A percentile compares a stretch with the other conserved stretches of the same genome.
Evolutionary conservation across 2,329 filamentous ascomycete species (phyloP).

Genomic region (Cladophialophora exuberans): DNA sequence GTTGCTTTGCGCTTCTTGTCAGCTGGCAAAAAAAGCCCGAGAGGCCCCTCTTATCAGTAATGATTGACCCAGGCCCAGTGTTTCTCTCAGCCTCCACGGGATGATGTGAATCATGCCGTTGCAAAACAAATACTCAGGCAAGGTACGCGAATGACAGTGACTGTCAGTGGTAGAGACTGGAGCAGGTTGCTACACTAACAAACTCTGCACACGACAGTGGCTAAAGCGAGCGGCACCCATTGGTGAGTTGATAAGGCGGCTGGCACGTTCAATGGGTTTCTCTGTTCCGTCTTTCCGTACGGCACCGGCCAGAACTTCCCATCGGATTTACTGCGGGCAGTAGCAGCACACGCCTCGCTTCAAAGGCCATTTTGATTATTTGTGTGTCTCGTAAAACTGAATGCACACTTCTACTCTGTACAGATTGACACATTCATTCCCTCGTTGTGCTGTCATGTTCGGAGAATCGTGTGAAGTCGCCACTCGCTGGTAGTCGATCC

Average conservation of each 20-base stretch:
- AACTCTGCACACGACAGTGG: neutral
- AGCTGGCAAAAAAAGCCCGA: too few species aligned
- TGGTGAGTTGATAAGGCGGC: neutral
- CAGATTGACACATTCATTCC: too few species aligned
- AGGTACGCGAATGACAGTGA: neutral
- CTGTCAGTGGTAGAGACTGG: neutral
- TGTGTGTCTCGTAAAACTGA: too few species aligned
- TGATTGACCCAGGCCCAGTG: neutral
- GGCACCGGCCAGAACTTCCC: too few species aligned
- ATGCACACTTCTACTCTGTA: too few species aligned
- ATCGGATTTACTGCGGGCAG: too few species aligned
- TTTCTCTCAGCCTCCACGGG: neutral
- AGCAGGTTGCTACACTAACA: neutral
- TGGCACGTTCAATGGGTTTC: neutral
- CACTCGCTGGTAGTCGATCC: too few species aligned
- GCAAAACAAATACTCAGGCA: neutral
- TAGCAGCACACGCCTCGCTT: too few species aligned
- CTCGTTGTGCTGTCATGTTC: too few species aligned
- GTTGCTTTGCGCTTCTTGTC: too few species aligned
- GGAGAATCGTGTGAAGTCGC: too few species aligned
- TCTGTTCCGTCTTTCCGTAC: neutral
- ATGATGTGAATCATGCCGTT: neutral
- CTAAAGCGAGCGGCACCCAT: neutral
- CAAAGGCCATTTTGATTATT: too few species aligned
- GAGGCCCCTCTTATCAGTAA: conserved; percentile 13